phyloP scores from a whole-genome alignment of 331 rosid species.

The Spiraea crenata region DNA sequence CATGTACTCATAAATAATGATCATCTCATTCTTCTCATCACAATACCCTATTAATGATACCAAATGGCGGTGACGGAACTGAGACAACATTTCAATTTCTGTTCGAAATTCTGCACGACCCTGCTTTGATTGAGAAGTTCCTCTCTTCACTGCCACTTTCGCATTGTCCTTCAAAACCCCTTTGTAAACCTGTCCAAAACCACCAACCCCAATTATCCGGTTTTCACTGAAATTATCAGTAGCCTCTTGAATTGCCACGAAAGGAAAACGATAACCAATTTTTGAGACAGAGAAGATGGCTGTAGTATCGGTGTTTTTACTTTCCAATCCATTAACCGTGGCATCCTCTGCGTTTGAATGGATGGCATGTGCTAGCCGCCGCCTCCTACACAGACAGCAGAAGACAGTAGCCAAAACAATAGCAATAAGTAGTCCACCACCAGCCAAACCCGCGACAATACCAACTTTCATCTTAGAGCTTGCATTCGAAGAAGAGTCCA shows the following conservation, averaged over 20 bases:
- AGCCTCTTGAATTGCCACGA: slow-evolving; percentile 46
- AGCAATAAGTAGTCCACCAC: slow-evolving; percentile 40
- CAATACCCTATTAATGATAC: slow-evolving; percentile 71
- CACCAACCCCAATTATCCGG: slow-evolving; percentile 59
- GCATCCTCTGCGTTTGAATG: slow-evolving; percentile 36
- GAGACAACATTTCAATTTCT: slow-evolving; percentile 72
- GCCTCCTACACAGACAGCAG: slow-evolving; percentile 40
- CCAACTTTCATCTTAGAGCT: slow-evolving; percentile 37
- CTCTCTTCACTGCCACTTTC: slow-evolving; percentile 71
- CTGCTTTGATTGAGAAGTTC: slow-evolving; percentile 44
- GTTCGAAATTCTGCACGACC: slow-evolving; percentile 63
- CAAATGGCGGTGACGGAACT: slow-evolving; percentile 71
- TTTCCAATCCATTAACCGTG: slow-evolving; percentile 24
- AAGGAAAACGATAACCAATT: slow-evolving; percentile 50
- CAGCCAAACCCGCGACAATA: slow-evolving; percentile 39
- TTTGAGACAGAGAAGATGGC: slow-evolving; percentile 39
- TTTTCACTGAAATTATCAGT: slow-evolving; percentile 60
- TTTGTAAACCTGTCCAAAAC: slow-evolving; percentile 70
- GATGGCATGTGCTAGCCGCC: slow-evolving; percentile 31
- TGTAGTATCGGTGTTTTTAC: slow-evolving; percentile 7
- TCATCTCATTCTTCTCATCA: slow-evolving; percentile 58
- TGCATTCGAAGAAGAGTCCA: slow-evolving; percentile 18
- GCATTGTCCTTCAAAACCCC: slow-evolving; percentile 56
- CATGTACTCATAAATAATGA: slow-evolving; percentile 63
- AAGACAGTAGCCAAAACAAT: slow-evolving; percentile 30